phyloP scores from a whole-genome alignment of 768 basidiomycete species.

The Neoboletus brunneissimus region DNA sequence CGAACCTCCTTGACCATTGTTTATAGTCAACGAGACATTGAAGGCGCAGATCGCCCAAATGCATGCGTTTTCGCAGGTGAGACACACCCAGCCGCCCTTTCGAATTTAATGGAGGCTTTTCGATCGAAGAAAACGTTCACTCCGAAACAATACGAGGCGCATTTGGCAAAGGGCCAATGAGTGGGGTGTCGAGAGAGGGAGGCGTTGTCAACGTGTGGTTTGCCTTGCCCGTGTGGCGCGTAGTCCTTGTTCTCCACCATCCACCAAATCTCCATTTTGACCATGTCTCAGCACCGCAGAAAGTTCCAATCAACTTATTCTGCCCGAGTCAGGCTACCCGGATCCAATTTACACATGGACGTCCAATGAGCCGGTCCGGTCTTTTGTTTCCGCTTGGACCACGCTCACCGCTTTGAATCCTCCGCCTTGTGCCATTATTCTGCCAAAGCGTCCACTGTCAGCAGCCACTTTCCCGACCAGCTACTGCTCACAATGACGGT shows the following conservation, averaged over 20 bases:
- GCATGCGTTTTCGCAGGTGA: conserved; percentile 88
- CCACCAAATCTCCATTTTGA: not conserved
- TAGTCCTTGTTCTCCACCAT: conserved; percentile 7
- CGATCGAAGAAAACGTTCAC: conserved; percentile 65
- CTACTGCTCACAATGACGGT: conserved; percentile 3
- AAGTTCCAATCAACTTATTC: not conserved
- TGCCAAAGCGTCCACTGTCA: conserved; percentile 1
- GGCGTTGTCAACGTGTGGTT: not conserved
- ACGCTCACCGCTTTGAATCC: not conserved
- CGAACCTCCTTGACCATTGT: conserved; percentile 3
- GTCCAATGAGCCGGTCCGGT: not conserved
- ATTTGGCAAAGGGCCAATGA: conserved; percentile 36
- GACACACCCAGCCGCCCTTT: conserved; percentile 1
- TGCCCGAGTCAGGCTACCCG: not conserved
- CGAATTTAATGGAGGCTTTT: not conserved
- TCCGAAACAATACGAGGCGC: conserved; percentile 59
- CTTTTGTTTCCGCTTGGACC: conserved; percentile 14
- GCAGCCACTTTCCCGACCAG: not conserved
- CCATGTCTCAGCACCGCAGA: not conserved
- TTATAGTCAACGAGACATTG: conserved; percentile 70
- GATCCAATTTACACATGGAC: not conserved
- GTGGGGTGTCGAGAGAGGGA: not conserved
- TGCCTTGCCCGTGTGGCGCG: not conserved
- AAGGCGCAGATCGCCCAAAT: conserved; percentile 74
- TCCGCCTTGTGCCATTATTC: not conserved